phyloP scores from a whole-genome alignment of 495 filamentous ascomycete genomes.

The Aspergillus hancockii region DNA sequence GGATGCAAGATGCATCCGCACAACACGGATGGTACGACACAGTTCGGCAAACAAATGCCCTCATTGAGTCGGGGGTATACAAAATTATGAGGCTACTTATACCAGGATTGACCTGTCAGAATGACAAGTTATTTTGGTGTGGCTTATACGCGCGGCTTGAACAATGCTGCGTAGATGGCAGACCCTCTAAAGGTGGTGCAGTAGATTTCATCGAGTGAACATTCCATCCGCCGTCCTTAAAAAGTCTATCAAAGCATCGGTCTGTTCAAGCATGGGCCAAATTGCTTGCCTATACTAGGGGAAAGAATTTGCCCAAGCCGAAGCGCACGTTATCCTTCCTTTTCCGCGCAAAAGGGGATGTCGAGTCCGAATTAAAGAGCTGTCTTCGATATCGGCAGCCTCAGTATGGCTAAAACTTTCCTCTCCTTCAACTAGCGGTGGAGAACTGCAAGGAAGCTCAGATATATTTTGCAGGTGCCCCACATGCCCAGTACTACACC shows the following conservation, averaged over 20 bases:
- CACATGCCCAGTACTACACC: not conserved
- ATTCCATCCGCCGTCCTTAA: not conserved
- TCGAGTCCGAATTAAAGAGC: too few relatives aligned
- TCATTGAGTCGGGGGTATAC: not conserved
- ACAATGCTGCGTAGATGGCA: not conserved
- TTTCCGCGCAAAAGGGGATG: too few relatives aligned
- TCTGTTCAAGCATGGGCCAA: not conserved
- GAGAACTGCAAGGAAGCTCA: not conserved
- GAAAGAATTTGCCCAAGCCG: too few relatives aligned
- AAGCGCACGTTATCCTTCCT: too few relatives aligned
- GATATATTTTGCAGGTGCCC: not conserved
- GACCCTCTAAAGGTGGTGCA: not conserved
- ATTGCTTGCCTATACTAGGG: not conserved
- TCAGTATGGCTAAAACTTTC: not conserved
- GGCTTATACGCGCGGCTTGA: slow-evolving; percentile 10
- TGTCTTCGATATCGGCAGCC: not conserved
- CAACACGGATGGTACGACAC: slow-evolving; percentile 3
- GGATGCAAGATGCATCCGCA: not conserved
- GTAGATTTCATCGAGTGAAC: not conserved
- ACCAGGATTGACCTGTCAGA: slow-evolving; percentile 2
- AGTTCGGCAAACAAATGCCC: slow-evolving; percentile 1
- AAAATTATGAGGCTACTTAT: not conserved
- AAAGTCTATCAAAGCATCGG: not conserved
- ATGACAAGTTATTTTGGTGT: slow-evolving; percentile 2
- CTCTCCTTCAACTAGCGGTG: not conserved